Conservation (phyloP, 495 filamentous ascomycete species). For the Penicillium bovifimosum region DNA sequence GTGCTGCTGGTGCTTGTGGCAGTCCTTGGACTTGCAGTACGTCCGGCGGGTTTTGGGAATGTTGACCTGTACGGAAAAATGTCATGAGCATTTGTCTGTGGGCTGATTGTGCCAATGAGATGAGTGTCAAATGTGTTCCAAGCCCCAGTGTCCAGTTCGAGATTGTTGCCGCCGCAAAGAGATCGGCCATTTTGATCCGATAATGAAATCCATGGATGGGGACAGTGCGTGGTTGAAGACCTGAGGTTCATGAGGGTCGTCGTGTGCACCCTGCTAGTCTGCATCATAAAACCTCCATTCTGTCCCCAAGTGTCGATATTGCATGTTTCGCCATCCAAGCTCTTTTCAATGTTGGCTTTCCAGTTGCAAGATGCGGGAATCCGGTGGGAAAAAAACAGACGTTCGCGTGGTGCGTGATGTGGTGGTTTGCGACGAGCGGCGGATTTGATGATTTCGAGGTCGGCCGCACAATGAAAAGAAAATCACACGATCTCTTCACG, state of each 20-base stretch:
- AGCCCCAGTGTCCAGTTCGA: constrained; percentile 10
- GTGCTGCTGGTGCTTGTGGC: constrained; percentile 91
- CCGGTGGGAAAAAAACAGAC: background rate
- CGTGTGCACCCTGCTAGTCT: background rate
- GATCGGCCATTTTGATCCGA: background rate
- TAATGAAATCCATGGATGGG: background rate
- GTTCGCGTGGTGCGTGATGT: background rate
- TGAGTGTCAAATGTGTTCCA: constrained; percentile 4
- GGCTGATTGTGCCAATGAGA: background rate
- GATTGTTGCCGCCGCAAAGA: constrained; percentile 10
- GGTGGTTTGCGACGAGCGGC: constrained; percentile 9
- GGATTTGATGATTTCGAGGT: constrained; percentile 19
- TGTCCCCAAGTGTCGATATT: background rate
- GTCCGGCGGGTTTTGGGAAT: constrained; percentile 86
- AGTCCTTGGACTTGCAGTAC: constrained; percentile 92
- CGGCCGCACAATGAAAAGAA: constrained; percentile 16
- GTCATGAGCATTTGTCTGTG: constrained; percentile 24
- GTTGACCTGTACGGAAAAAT: constrained; percentile 59
- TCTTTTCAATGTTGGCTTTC: background rate
- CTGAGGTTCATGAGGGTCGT: background rate
- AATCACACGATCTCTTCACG: constrained; percentile 14
- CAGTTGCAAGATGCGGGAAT: background rate
- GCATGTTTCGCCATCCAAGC: background rate
- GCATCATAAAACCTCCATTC: background rate
- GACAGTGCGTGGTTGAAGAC: background rate